Evolutionary conservation across 1,284 basidiomycete species (phyloP), one percentile per base, ranked within the genome.

Genomic region (Trametes pubescens): DNA sequence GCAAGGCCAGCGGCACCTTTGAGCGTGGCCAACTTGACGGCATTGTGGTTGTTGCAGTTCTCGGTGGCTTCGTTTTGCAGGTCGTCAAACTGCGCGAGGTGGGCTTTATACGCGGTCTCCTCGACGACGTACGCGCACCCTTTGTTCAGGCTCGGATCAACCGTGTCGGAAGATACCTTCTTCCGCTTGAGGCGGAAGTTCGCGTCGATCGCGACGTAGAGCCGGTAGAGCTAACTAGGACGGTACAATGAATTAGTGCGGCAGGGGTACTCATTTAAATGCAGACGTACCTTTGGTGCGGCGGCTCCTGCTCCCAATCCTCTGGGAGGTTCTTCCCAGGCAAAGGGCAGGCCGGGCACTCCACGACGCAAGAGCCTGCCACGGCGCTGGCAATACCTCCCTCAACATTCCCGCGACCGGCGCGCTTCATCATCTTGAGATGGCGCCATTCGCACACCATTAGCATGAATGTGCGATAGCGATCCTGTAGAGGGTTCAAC

Each of bases 291-390:
- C n/a, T n/a, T n/a, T n/a, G n/a, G n/a, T n/a, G n/a, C n/a, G n/a
- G n/a, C n/a, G n/a, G n/a, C n/a, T 32, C 49, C n/a, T 13, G 10
- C n/a, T 51, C 49, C 49, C 49, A 51, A 2, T 18, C 49, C 9
- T 54, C 51, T 10, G 77, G 75, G 2, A 79, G 61, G 64, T 81
- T 81, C 35, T 70, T 68, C 1, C 69, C 74, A 0, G 73, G 74
- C 4, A 74, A 68, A 0, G 78, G 79, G 61, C 78, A 80, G 0
- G 78, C 76, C 8, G 75, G 78, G 64, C 79, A 81, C 1, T 66
- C 51, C 1, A 80, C 56, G 1, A 73, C 75, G 21, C 73, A 74
- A 13, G 73, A 69, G 0, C 78, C 79, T 8, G 7, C 8, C 18
- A 6, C 9, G 2, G 47, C 70, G 68, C 11, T 65, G 69, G 13